Evolutionary conservation across 306 rosid species (phyloP), one percentile per base, ranked within the genome.

Genomic region (Cucurbita maxima): DNA sequence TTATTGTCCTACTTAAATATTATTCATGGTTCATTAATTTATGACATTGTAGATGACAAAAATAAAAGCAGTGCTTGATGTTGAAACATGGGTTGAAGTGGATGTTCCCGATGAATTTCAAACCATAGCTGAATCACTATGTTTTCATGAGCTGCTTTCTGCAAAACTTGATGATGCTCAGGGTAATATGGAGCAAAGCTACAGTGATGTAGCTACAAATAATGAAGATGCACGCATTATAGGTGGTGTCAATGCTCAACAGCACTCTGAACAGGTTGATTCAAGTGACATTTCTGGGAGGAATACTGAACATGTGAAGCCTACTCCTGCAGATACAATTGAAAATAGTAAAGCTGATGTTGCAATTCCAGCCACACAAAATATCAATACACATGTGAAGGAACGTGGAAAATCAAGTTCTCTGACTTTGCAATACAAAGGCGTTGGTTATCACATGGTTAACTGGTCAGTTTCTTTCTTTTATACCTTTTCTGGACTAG

Each of bases 21-120:
- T 38, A 63, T 58, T 44, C 72, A 34, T 40, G 74, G 71, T 69
- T 85, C 78, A 83, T 75, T 71, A 63, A 74, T 77, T 79, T 71
- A 58, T 77, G 72, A 30, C 71, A 47, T 58, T 82, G 53, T 74
- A 95, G 99, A 83, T 91, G 99, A 63, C 97, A 80, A 95, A 95
- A 84, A 88, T 95, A 41, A 95, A 80, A 86, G 99, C 97, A 14
- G 92, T 95, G 76, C 99, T 95, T 79, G 97, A 95, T 84, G 97
- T 91, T 79, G 99, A 95, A 82, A 95, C 99, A 0, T 95, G 99
- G 99, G 96, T 91, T 83, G 99, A 95, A 87, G 88, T 91, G 63
- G 99, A 95, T 71, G 95, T 95, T 76, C 97, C 99, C 79, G 96
- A 95, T 70, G 99, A 95, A 83, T 95, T 95, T 87, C 99, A 95